These are phyloP conservation scores for Xerocomellus chrysenteron DNA, from an alignment of 768 basidiomycete genomes.

Conservation along the genomic window DNA sequence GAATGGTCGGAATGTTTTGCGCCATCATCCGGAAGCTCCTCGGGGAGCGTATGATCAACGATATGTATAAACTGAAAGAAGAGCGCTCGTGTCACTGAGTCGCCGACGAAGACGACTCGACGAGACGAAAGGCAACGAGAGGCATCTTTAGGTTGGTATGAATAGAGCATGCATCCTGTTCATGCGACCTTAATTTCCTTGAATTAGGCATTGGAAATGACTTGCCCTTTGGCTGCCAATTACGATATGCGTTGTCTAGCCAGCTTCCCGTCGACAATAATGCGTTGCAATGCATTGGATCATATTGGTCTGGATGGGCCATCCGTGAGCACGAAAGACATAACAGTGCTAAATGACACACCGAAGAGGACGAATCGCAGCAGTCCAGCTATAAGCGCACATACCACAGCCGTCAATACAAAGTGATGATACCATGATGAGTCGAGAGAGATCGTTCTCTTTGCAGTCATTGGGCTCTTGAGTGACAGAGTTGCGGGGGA, in stretches of 20 bases:
- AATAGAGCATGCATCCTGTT: slow-evolving; percentile 77
- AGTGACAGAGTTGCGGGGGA: neutral
- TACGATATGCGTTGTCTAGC: slow-evolving; percentile 62
- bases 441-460: slow-evolving; percentile 38
- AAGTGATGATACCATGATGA: slow-evolving; percentile 53
- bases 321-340: slow-evolving; percentile 4
- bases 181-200: slow-evolving; percentile 9
- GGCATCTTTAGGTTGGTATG: slow-evolving; percentile 57
- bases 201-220: slow-evolving; percentile 24
- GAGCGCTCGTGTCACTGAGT: slow-evolving; percentile 76
- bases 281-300: slow-evolving; percentile 71
- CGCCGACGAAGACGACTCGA: slow-evolving; percentile 76
- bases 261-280: slow-evolving; percentile 73
- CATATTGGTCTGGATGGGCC: slow-evolving; percentile 55
- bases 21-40: slow-evolving; percentile 50
- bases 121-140: slow-evolving; percentile 54
- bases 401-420: slow-evolving; percentile 36
- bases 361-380: slow-evolving; percentile 45
- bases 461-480: slow-evolving; percentile 21
- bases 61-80: slow-evolving; percentile 72
- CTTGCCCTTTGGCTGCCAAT: slow-evolving; percentile 86
- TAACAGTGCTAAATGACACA: slow-evolving; percentile 25
- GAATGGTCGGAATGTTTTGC: slow-evolving; percentile 69
- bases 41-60: slow-evolving; percentile 57
- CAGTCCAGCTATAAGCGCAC: slow-evolving; percentile 46